phyloP scores from a whole-genome alignment of 306 rosid species.

The Albizia julibrissin region DNA sequence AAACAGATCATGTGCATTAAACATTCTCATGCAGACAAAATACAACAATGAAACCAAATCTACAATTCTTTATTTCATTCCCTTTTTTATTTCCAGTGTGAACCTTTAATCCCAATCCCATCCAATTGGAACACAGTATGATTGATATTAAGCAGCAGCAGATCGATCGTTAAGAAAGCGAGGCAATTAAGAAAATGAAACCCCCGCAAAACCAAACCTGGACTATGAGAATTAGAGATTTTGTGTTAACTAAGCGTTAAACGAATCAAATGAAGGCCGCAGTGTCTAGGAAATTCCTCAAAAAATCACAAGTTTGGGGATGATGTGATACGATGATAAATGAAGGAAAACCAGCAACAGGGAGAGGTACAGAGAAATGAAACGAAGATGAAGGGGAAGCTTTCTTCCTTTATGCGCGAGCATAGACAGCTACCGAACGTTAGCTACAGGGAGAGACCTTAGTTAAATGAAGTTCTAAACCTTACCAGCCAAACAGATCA shows the following conservation, averaged over 20 bases:
- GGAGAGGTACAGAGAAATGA: too few species aligned
- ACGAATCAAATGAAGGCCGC: neutral
- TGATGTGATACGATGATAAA: slow-evolving; percentile 17
- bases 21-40: too few species aligned
- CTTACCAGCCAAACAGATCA: too few species aligned
- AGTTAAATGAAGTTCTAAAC: too few species aligned
- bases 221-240: slow-evolving; percentile 12
- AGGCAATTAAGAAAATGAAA: slow-evolving; percentile 1
- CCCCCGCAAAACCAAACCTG: slow-evolving; percentile 11
- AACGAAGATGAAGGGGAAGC: too few species aligned
- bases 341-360: neutral
- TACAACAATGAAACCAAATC: too few species aligned
- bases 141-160: neutral
- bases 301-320: neutral
- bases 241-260: neutral
- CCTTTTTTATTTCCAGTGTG: too few species aligned
- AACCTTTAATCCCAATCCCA: neutral
- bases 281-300: neutral
- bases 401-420: too few species aligned
- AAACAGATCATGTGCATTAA: too few species aligned
- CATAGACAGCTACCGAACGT: too few species aligned
- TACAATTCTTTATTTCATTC: too few species aligned
- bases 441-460: too few species aligned
- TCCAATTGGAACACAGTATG: neutral
- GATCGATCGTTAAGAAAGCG: slow-evolving; percentile 22